These are phyloP conservation scores for Eimeria maxima DNA, from an alignment of 169 alveolate species.

Conservation along the genomic window DNA sequence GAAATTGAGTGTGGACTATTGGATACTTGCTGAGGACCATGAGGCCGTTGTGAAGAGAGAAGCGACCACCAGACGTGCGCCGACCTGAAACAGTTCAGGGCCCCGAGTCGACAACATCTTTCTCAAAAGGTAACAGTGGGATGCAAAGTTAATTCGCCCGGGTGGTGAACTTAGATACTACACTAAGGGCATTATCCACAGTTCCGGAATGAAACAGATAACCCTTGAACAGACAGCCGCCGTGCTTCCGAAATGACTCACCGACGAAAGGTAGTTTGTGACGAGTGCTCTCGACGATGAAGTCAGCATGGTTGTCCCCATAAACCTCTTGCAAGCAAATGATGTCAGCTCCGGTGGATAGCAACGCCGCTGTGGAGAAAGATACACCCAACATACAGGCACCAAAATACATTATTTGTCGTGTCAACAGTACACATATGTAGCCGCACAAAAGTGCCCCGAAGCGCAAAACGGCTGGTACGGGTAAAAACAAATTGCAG, in stretches of 20 bases:
- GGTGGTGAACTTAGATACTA: background rate
- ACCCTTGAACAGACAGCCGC: background rate
- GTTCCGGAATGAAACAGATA: too few relatives aligned
- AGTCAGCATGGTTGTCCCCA: conserved; percentile 91
- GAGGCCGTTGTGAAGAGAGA: conserved; percentile 93
- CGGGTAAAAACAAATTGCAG: background rate
- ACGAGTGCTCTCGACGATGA: conserved; percentile 87
- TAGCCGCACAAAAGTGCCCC: background rate
- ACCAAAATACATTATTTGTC: background rate
- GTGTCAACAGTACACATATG: background rate
- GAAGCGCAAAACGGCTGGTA: background rate
- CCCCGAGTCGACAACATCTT: background rate
- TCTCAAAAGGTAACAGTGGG: background rate
- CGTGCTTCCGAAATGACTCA: background rate
- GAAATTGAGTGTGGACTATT: conserved; percentile 90
- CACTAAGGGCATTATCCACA: background rate
- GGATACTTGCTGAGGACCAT: conserved; percentile 94
- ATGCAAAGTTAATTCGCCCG: background rate
- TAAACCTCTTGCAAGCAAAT: conserved; percentile 95
- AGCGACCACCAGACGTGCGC: conserved; percentile 83
- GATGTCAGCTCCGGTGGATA: conserved; percentile 92
- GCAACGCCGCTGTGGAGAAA: conserved; percentile 86
- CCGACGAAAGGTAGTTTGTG: conserved; percentile 92
- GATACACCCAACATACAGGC: background rate
- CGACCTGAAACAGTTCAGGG: conserved; percentile 66